Conservation (phyloP, 345 rosid genomes). For the Lepidium sativum region DNA sequence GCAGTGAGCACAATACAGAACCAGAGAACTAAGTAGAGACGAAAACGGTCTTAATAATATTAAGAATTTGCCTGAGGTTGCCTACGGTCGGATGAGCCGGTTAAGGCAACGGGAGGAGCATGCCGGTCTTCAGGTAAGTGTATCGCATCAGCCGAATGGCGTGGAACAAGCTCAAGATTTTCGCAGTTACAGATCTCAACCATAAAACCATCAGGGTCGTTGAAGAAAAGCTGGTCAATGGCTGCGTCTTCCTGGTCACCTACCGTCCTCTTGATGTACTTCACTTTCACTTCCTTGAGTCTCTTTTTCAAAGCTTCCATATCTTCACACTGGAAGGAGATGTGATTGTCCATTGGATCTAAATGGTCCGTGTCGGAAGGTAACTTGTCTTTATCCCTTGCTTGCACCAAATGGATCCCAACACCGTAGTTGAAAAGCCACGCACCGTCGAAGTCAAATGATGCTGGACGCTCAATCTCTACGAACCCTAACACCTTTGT, state of each 20-base stretch:
- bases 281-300: conserved; percentile 32
- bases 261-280: conserved; percentile 49
- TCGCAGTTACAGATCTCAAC: conserved; percentile 81
- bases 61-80: background rate
- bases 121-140: conserved; percentile 12
- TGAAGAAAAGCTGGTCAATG: conserved; percentile 57
- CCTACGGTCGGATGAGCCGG: background rate
- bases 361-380: conserved; percentile 32
- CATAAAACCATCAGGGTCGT: conserved; percentile 73
- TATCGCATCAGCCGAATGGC: background rate
- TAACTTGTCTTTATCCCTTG: conserved; percentile 32
- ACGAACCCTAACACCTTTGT: conserved; percentile 56
- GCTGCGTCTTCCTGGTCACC: conserved; percentile 34
- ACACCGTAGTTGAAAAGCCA: conserved; percentile 75
- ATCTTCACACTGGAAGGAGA: conserved; percentile 65
- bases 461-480: conserved; percentile 39
- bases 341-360: conserved; percentile 62
- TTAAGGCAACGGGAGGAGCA: conserved; percentile 24
- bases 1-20: background rate
- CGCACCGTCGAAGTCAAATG: conserved; percentile 50
- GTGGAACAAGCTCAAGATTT: conserved; percentile 61
- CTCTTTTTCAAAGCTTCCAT: conserved; percentile 41
- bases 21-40: background rate
- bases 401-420: conserved; percentile 58
- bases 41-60: background rate